Evolutionary conservation across 352 stramenopile genomes (phyloP).

Genomic region (Paralagenidium karlingii): DNA sequence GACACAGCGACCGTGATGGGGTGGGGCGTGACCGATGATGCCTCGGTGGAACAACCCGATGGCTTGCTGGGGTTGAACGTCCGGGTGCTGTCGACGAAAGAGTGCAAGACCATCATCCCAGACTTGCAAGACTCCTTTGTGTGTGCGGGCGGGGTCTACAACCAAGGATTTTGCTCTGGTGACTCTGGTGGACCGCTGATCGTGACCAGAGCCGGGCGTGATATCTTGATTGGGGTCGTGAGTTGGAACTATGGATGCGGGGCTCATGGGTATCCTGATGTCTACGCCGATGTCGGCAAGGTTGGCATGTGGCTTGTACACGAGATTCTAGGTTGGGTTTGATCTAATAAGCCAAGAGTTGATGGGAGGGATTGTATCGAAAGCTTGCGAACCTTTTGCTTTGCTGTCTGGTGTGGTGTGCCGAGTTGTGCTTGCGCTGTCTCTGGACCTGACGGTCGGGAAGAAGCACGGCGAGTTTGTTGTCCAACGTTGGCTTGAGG

Average conservation of each 20-base stretch:
- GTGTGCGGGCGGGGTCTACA: constrained; percentile 6
- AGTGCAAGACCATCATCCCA: not conserved
- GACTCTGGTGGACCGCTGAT: constrained; percentile 15
- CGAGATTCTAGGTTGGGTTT: too few relatives aligned
- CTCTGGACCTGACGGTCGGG: too few relatives aligned
- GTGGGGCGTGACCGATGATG: constrained; percentile 41
- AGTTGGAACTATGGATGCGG: constrained; percentile 12
- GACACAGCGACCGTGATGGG: constrained; percentile 36
- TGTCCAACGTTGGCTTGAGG: too few relatives aligned
- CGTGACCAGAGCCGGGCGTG: constrained; percentile 3
- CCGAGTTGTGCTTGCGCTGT: too few relatives aligned
- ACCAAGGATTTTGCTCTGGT: constrained; percentile 10
- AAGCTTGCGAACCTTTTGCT: too few relatives aligned
- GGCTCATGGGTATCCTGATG: constrained; percentile 4
- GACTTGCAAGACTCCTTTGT: constrained; percentile 5
- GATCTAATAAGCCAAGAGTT: too few relatives aligned
- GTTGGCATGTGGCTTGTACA: constrained; percentile 3
- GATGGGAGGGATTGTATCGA: too few relatives aligned
- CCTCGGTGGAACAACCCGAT: too few relatives aligned
- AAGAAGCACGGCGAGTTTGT: too few relatives aligned
- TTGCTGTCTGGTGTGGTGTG: too few relatives aligned
- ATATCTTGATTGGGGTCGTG: constrained; percentile 9
- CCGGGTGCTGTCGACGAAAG: too few relatives aligned
- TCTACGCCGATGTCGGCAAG: constrained; percentile 4
- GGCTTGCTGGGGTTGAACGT: too few relatives aligned